Evolutionary conservation across 306 rosid species (phyloP).

Genomic region (Lathyrus oleraceus): DNA sequence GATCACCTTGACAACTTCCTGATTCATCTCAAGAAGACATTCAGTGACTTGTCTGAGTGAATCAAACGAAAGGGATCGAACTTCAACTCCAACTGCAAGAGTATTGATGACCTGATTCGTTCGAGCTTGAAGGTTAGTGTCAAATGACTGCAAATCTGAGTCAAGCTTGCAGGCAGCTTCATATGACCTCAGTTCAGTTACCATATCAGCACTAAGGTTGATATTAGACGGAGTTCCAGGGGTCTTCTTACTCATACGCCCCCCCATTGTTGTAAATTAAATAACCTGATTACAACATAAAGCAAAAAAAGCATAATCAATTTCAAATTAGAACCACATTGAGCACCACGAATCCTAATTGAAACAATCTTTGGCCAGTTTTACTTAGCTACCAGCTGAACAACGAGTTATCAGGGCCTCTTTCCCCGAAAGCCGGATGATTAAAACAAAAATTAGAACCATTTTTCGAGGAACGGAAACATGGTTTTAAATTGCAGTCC

Average conservation of each 20-base stretch:
- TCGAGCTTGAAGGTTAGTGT: constrained; percentile 58
- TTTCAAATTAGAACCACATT: constrained; percentile 27
- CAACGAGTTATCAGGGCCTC: not conserved
- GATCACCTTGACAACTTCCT: constrained; percentile 83
- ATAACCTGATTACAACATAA: constrained; percentile 20
- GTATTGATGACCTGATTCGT: constrained; percentile 65
- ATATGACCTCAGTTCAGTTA: constrained; percentile 65
- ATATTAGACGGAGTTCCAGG: constrained; percentile 41
- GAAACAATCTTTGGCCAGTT: not conserved
- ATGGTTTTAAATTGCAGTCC: too few relatives aligned
- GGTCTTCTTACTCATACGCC: constrained; percentile 62
- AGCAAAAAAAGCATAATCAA: constrained; percentile 25
- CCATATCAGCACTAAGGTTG: constrained; percentile 38
- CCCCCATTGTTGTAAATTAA: constrained; percentile 59
- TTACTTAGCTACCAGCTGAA: not conserved
- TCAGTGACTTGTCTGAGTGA: constrained; percentile 74
- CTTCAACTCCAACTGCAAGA: constrained; percentile 76
- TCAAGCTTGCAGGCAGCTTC: constrained; percentile 71
- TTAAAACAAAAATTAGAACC: not conserved
- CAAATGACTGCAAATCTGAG: constrained; percentile 64
- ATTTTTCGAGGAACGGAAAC: not conserved
- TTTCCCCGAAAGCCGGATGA: not conserved
- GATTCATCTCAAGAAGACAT: constrained; percentile 85
- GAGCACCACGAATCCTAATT: not conserved
- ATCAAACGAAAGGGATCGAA: constrained; percentile 76